Evolutionary conservation across 2,329 filamentous ascomycete genomes (phyloP).

Genomic region (Dothistroma pini): DNA sequence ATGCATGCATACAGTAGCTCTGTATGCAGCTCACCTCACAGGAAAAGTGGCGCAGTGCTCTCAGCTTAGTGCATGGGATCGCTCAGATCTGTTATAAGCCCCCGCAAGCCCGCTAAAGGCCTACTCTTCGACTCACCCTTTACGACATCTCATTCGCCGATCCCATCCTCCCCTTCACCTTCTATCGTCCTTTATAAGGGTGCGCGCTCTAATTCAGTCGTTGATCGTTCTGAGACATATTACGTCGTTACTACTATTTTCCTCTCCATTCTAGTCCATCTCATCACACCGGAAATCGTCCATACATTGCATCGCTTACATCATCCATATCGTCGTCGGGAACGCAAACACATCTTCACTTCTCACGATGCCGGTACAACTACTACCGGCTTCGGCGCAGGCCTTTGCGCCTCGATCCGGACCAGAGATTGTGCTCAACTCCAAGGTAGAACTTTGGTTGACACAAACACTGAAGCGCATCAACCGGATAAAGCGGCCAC

Average conservation of each 20-base stretch:
- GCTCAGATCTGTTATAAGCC: conserved; percentile 10
- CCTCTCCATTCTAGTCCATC: conserved; percentile 18
- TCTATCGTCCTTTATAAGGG: conserved; percentile 21
- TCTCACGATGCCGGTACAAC: conserved; percentile 77
- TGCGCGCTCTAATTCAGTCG: conserved; percentile 30
- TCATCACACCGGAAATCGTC: conserved; percentile 23
- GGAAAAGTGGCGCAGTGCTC: conserved; percentile 21
- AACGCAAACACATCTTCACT: conserved; percentile 17
- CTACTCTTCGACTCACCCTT: conserved; percentile 3
- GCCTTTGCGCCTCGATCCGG: conserved; percentile 92
- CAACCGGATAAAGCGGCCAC: conserved; percentile 91
- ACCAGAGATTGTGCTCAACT: conserved; percentile 89
- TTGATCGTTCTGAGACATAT: conserved; percentile 28
- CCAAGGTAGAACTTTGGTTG: conserved; percentile 93
- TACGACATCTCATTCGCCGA: conserved; percentile 27
- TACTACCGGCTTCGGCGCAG: conserved; percentile 91
- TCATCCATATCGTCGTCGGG: conserved; percentile 22
- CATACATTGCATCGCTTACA: conserved; percentile 31
- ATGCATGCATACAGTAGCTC: conserved; percentile 27
- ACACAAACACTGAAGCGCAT: conserved; percentile 95
- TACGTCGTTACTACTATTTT: conserved; percentile 26
- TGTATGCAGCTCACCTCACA: conserved; percentile 24
- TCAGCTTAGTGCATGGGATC: conserved; percentile 17
- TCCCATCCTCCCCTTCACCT: conserved; percentile 23
- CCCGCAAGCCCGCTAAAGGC: conserved; percentile 3